Evolutionary conservation across 306 rosid genomes (phyloP), one percentile per base, ranked within the genome.

Genomic region (Vicia villosa): DNA sequence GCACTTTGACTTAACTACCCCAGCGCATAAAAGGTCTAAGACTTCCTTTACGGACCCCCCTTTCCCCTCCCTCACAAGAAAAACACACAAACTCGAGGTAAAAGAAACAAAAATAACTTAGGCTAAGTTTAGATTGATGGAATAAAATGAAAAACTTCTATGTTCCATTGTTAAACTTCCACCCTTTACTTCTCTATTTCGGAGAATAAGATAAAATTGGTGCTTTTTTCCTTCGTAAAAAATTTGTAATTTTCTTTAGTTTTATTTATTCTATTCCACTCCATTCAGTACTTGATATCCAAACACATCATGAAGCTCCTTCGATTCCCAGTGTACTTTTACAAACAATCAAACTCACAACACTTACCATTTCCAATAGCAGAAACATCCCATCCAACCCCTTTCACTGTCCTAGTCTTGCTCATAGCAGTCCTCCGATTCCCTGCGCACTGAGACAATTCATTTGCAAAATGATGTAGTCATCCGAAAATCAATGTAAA

Each of bases 361-460:
- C 26, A 65, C 86, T 51, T 75, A 93, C 98, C 98, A 70, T 90
- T 93, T 85, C 98, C 98, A 68, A 93, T 58, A 56, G 98, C 97
- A 54, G 98, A 88, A 74, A 94, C 90, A 77, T 77, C 96, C 98
- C 98, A 94, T 32, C 98, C 98, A 62, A 90, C 97, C 63, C 97
- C 97, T 82, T 70, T 88, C 58, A 90, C 96, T 13, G 83, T 78
- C 84, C 68, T 86, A 70, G 82, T 84, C 69, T 88, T 80, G 88
- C 98, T 94, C 98, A 94, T 94, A 21, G 96, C 96, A 7, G 96
- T 94, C 83, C 98, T 87, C 72, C 98, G 80, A 47, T 94, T 94
- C 65, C 98, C 98, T 40, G 98, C 98, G 67, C 98, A 94, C 97
- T 94, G 81, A 4, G 21, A 66, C 26, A 66, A 67, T 51, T 11